Percentiles rank a stretch among this genome's conserved stretches.
phyloP scores from a whole-genome alignment of 1,284 basidiomycete species.

The Tylopilus orsonianus region DNA sequence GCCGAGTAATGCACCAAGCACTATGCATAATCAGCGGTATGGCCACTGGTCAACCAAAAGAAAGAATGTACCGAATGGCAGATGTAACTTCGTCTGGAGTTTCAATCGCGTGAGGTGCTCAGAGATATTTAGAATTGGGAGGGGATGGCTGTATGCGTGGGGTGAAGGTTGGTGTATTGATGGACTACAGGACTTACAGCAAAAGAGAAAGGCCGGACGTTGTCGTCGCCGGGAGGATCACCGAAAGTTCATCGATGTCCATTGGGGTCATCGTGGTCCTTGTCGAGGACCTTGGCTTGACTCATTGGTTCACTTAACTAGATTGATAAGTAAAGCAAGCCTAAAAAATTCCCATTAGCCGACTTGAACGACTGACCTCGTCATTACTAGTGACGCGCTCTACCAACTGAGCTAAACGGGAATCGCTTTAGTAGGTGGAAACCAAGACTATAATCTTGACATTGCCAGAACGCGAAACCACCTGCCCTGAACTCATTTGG shows the following conservation, averaged over 20 bases:
- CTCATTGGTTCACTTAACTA: neutral
- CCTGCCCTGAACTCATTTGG: conserved; percentile 44
- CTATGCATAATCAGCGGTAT: conserved; percentile 40
- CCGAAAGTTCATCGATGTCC: conserved; percentile 74
- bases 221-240: conserved; percentile 67
- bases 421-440: neutral
- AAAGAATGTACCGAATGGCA: conserved; percentile 61
- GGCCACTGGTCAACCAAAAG: conserved; percentile 1
- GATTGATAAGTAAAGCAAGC: neutral
- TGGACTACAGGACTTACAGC: conserved; percentile 47
- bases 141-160: conserved; percentile 73
- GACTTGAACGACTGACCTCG: conserved; percentile 54
- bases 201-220: conserved; percentile 70
- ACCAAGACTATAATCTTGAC: no score
- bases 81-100: conserved; percentile 62
- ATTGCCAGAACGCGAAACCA: conserved; percentile 46
- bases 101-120: conserved; percentile 89
- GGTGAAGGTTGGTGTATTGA: conserved; percentile 9
- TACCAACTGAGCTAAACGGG: conserved; percentile 59
- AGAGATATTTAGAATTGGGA: conserved; percentile 95
- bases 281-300: no score
- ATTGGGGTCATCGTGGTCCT: conserved; percentile 57
- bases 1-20: conserved; percentile 92
- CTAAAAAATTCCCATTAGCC: conserved; percentile 45
- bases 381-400: conserved; percentile 62